These are phyloP conservation scores for Pestalotiopsis sp. DNA, from an alignment of 2,329 filamentous ascomycete species.

Conservation along the genomic window DNA sequence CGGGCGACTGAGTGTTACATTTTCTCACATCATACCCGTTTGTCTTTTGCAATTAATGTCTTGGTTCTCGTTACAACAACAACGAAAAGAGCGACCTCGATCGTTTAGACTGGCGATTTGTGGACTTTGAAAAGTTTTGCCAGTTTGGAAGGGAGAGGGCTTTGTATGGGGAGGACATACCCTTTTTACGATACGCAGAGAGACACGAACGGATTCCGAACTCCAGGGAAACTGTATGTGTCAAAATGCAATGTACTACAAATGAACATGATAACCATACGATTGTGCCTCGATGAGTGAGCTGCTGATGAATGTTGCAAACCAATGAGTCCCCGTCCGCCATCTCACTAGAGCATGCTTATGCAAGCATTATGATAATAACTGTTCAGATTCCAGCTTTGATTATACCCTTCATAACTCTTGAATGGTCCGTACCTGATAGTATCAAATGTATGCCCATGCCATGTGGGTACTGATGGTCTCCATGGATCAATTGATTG, in stretches of 20 bases:
- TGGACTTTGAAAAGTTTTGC: constrained; percentile 17
- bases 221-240: not conserved
- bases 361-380: no score
- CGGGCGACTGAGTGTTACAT: not conserved
- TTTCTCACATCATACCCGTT: constrained; percentile 16
- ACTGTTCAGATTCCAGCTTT: no score
- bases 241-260: constrained; percentile 8
- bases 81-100: constrained; percentile 12
- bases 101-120: constrained; percentile 16
- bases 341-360: no score
- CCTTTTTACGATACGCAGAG: constrained; percentile 10
- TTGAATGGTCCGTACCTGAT: no score
- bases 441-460: no score
- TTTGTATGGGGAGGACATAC: constrained; percentile 14
- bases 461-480: no score
- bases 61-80: constrained; percentile 27
- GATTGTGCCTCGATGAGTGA: not conserved
- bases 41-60: constrained; percentile 45
- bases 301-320: no score
- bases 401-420: no score
- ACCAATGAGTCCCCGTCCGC: no score
- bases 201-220: not conserved
- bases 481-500: not conserved
- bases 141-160: constrained; percentile 11
- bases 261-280: constrained; percentile 6